Evolutionary conservation across 768 basidiomycete genomes (phyloP).

Genomic region (Trametes cingulata): DNA sequence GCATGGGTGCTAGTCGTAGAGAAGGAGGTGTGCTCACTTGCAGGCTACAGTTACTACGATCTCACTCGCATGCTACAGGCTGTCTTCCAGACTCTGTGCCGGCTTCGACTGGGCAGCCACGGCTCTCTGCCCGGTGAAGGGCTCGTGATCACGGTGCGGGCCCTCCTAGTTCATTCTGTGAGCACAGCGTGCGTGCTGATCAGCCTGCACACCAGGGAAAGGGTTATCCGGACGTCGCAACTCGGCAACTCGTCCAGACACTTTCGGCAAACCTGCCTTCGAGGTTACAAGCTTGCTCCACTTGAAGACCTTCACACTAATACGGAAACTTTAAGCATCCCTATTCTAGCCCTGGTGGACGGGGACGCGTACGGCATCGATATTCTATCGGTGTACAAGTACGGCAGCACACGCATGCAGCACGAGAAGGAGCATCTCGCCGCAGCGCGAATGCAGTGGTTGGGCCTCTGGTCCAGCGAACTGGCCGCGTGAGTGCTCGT

Average conservation of each 20-base stretch:
- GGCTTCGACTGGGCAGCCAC: conserved; percentile 51
- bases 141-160: conserved; percentile 71
- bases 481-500: conserved; percentile 50
- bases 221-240: conserved; percentile 94
- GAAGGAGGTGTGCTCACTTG: conserved; percentile 71
- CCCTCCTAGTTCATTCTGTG: background rate
- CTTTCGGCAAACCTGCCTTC: conserved; percentile 66
- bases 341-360: conserved; percentile 81
- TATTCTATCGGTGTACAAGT: conserved; percentile 85
- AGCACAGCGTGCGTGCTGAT: background rate
- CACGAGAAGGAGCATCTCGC: conserved; percentile 74
- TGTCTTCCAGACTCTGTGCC: conserved; percentile 87
- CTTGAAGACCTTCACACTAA: background rate
- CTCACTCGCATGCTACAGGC: conserved; percentile 54
- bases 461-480: conserved; percentile 76
- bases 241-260: conserved; percentile 77
- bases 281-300: conserved; percentile 40
- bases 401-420: conserved; percentile 68
- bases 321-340: conserved; percentile 51
- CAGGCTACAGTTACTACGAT: background rate
- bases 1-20: conserved; percentile 87
- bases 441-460: conserved; percentile 71
- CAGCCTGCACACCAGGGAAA: conserved; percentile 69
- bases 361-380: conserved; percentile 91
- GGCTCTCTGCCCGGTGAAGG: conserved; percentile 59